These are phyloP conservation scores for Scenedesmus sp. DNA, from an alignment of 163 green algal genomes.

Conservation along the genomic window DNA sequence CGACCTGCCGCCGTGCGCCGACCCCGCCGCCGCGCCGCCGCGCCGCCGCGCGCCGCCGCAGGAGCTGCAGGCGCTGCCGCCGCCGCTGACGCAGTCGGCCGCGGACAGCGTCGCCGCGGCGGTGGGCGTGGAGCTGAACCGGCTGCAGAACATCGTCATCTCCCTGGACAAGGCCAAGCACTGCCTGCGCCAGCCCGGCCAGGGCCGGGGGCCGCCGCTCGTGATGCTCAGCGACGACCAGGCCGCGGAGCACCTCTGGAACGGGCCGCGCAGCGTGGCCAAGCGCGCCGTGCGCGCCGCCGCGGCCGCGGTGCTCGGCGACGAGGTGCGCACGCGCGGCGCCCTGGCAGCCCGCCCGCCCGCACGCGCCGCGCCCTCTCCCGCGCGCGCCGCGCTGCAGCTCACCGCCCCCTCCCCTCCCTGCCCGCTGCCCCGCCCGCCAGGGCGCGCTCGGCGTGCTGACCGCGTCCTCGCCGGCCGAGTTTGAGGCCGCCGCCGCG, in stretches of 20 bases:
- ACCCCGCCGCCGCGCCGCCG: too few species aligned
- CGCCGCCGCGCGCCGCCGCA: neutral
- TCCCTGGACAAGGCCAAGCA: slow-evolving; percentile 86
- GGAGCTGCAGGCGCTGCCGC: slow-evolving; percentile 38
- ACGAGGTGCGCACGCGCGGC: too few species aligned
- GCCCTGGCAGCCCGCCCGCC: too few species aligned
- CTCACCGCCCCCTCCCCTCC: too few species aligned
- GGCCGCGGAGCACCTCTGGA: slow-evolving; percentile 76
- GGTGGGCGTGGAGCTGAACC: slow-evolving; percentile 73
- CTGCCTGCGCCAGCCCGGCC: slow-evolving; percentile 34
- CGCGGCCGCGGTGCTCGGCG: slow-evolving; percentile 8
- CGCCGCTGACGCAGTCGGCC: slow-evolving; percentile 9
- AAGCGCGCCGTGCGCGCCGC: slow-evolving; percentile 37
- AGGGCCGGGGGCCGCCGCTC: slow-evolving; percentile 55
- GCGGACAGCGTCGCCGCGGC: slow-evolving; percentile 12
- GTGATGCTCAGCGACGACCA: slow-evolving; percentile 65
- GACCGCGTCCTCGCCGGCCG: neutral
- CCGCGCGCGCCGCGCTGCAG: too few species aligned
- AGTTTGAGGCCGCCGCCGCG: slow-evolving; percentile 10
- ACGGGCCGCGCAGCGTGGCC: slow-evolving; percentile 52
- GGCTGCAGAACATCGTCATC: slow-evolving; percentile 87
- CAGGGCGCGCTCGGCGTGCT: too few species aligned
- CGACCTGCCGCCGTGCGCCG: too few species aligned
- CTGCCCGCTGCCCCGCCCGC: too few species aligned
- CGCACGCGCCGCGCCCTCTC: too few species aligned